Percentiles rank a stretch among this genome's conserved stretches.
These are phyloP conservation scores for Laguncularia racemosa DNA, from an alignment of 345 rosid species.

Conservation along the genomic window DNA sequence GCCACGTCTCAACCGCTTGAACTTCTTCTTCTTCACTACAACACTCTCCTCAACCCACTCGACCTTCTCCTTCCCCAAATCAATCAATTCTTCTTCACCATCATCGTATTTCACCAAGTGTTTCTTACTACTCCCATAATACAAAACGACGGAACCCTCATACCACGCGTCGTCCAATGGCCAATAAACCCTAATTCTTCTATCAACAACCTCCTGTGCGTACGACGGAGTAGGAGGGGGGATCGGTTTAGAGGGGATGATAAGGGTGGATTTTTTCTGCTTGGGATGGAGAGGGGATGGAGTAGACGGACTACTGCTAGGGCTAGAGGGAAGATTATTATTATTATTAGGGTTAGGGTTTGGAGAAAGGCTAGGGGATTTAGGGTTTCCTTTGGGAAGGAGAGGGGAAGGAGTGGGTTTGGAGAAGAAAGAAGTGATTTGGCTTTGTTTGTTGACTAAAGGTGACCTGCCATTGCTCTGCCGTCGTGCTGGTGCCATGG, in stretches of 20 bases:
- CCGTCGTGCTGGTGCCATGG: conserved; percentile 73
- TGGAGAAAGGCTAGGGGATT: conserved; percentile 24
- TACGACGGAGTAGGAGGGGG: conserved; percentile 14
- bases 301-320: conserved; percentile 44
- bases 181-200: conserved; percentile 80
- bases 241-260: conserved; percentile 50
- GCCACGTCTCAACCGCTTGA: conserved; percentile 66
- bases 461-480: conserved; percentile 80
- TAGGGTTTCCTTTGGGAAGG: conserved; percentile 15
- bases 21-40: conserved; percentile 7
- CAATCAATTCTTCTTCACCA: conserved; percentile 78
- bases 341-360: conserved; percentile 24
- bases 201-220: conserved; percentile 56
- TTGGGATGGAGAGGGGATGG: conserved; percentile 68
- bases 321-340: conserved; percentile 19
- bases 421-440: conserved; percentile 83
- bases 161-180: conserved; percentile 89
- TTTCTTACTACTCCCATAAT: conserved; percentile 40
- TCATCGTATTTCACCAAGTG: conserved; percentile 78
- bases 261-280: conserved; percentile 51
- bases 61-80: conserved; percentile 74
- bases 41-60: conserved; percentile 58
- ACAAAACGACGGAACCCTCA: conserved; percentile 57
- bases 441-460: conserved; percentile 77
- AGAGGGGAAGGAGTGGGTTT: conserved; percentile 36